Base-by-base conservation (phyloP, 2,329 filamentous ascomycete species). In the Xylaria sp. region DNA sequence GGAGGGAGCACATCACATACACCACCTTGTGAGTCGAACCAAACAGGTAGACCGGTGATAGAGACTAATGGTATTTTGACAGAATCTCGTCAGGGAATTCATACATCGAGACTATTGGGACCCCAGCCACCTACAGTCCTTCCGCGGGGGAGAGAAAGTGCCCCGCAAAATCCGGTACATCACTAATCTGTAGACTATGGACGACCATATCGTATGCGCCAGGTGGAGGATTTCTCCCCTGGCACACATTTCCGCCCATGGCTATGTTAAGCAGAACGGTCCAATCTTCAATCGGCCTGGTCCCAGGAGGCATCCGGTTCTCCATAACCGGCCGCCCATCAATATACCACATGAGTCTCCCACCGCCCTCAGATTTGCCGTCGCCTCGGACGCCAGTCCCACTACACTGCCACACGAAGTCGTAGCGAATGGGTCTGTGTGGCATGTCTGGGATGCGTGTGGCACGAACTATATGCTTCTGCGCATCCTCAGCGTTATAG, bases 171-270 rank as follows among this genome's bases (percentile, higher is more conserved):
- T 45, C 79, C 0, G 84, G 84, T 71, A 84, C 83, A 49, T 85
- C 84, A 36, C 79, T 81, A 80, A 88, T 80, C 69, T 81, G 83
- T 55, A 89, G 68, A 27, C 81, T 80, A 63, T 85, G 83, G 0
- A 89, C 78, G 2, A 87, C 81, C 76, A 89, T 81, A 63, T 89
- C 86, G 72, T 89, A 89, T 25, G 78, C 75, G 0, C 87, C 87
- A 69, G 88, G 82, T 0, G 71, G 75, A 0, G 87, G 87, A 15
- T 80, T 76, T 72, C 81, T 81, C 0, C 85, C 86, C 17, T 81
- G 76, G 69, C 86, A 88, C 5, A 89, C 86, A 65, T 85, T 87
- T 0, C 87, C 87, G 0, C 87, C 87, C 84, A 89, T 88, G 1
- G 87, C 87, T n/a, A 89, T 80, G 65, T 89, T 89, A 20, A 89